Conservation (phyloP, 2,329 filamentous ascomycete species). For the Xylogone sp. region DNA sequence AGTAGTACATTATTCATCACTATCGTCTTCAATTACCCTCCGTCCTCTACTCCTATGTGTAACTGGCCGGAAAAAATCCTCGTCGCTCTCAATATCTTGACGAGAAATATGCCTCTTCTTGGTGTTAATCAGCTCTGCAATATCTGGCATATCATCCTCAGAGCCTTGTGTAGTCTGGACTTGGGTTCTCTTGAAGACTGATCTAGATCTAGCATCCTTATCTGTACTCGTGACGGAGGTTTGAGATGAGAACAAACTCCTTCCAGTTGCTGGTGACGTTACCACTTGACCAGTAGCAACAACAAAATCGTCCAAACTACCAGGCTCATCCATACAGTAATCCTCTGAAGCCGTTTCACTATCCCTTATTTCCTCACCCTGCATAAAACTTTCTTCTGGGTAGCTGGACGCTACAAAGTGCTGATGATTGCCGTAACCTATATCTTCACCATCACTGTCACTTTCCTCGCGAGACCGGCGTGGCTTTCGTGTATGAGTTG, state of each 20-base stretch:
- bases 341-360: constrained; percentile 49
- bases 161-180: constrained; percentile 39
- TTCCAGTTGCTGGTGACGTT: constrained; percentile 39
- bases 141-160: constrained; percentile 21
- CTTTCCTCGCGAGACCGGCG: constrained; percentile 3
- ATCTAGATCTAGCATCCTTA: constrained; percentile 17
- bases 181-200: constrained; percentile 35
- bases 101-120: not conserved
- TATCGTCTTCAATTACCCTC: constrained; percentile 14
- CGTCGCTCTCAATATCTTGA: not conserved
- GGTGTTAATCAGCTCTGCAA: constrained; percentile 2
- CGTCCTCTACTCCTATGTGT: not conserved
- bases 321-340: constrained; percentile 36
- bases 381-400: constrained; percentile 12
- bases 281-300: constrained; percentile 43
- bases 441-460: constrained; percentile 11
- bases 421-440: not conserved
- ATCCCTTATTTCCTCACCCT: constrained; percentile 26
- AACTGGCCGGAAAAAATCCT: not conserved
- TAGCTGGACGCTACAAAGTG: constrained; percentile 1
- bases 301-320: constrained; percentile 54
- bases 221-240: constrained; percentile 14
- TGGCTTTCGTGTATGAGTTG: not conserved
- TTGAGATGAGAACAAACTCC: constrained; percentile 28
- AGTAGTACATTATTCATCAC: constrained; percentile 19